Evolutionary conservation across 1,139 yeast species (phyloP).

Genomic region (Protomyces arabidopsidicola): DNA sequence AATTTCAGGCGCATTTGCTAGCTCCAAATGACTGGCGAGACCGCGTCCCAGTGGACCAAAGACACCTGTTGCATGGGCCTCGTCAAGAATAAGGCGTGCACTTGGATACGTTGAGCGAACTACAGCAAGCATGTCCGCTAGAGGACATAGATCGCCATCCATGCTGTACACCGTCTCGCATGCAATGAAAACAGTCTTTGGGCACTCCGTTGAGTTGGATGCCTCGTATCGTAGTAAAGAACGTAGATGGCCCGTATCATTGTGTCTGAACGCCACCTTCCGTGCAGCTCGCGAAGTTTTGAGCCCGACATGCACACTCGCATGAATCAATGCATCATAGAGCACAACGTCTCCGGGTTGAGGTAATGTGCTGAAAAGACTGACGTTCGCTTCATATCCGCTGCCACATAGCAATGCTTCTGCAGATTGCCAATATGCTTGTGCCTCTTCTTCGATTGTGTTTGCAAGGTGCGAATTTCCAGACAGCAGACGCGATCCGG

Average conservation of each 20-base stretch:
- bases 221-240: slow-evolving; percentile 8
- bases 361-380: slow-evolving; percentile 36
- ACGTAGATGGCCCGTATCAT: slow-evolving; percentile 29
- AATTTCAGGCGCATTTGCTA: slow-evolving; percentile 33
- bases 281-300: slow-evolving; percentile 33
- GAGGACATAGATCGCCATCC: slow-evolving; percentile 38
- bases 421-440: slow-evolving; percentile 34
- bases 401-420: slow-evolving; percentile 36
- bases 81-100: slow-evolving; percentile 36
- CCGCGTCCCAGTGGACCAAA: slow-evolving; percentile 35
- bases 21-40: slow-evolving; percentile 31
- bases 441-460: slow-evolving; percentile 33
- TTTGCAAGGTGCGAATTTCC: slow-evolving; percentile 36
- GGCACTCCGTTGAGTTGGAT: too few relatives aligned
- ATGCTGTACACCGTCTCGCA: slow-evolving; percentile 38
- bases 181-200: slow-evolving; percentile 35
- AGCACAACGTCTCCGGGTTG: slow-evolving; percentile 36
- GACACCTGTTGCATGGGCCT: slow-evolving; percentile 38
- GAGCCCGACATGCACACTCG: slow-evolving; percentile 38
- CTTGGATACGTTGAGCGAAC: slow-evolving; percentile 28
- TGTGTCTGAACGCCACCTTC: slow-evolving; percentile 32
- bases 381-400: slow-evolving; percentile 38
- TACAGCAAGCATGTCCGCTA: slow-evolving; percentile 31
- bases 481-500: slow-evolving; percentile 38
- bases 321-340: slow-evolving; percentile 38